Percentiles rank a stretch among this genome's conserved stretches.
Evolutionary conservation across 495 filamentous ascomycete species (phyloP).

Genomic region (Aspergillus bridgeri): DNA sequence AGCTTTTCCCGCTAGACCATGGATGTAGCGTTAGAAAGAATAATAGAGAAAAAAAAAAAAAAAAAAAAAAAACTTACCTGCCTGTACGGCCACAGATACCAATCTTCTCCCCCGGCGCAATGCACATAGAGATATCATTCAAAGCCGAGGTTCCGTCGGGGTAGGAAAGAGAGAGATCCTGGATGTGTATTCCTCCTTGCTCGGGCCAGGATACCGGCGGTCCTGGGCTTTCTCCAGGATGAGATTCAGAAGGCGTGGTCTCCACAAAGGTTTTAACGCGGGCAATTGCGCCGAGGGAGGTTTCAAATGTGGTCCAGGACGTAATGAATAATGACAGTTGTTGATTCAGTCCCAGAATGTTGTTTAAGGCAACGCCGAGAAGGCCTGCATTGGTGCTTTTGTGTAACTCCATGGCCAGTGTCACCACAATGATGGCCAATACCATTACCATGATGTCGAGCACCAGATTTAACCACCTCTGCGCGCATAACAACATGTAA

Average conservation of each 20-base stretch:
- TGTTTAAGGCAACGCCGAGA: slow-evolving; percentile 30
- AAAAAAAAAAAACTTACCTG: slow-evolving; percentile 20
- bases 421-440: slow-evolving; percentile 51
- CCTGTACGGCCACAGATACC: slow-evolving; percentile 47
- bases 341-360: slow-evolving; percentile 30
- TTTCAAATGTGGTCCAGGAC: slow-evolving; percentile 27
- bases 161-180: slow-evolving; percentile 6
- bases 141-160: background rate
- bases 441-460: slow-evolving; percentile 57
- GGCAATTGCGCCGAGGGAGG: slow-evolving; percentile 30
- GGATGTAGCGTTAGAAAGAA: background rate
- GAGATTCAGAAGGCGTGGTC: slow-evolving; percentile 21
- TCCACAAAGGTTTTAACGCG: slow-evolving; percentile 27
- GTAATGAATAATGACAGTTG: slow-evolving; percentile 21
- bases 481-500: slow-evolving; percentile 60
- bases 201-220: slow-evolving; percentile 19
- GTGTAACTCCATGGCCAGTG: slow-evolving; percentile 21
- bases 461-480: slow-evolving; percentile 47
- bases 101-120: slow-evolving; percentile 35
- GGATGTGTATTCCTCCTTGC: slow-evolving; percentile 15
- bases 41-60: background rate
- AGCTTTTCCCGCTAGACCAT: slow-evolving; percentile 36
- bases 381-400: slow-evolving; percentile 17
- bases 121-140: background rate
- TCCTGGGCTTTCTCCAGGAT: slow-evolving; percentile 8